Evolutionary conservation across 176 grass and related monocot genomes (phyloP).

Genomic region (Phoenix roebelenii): DNA sequence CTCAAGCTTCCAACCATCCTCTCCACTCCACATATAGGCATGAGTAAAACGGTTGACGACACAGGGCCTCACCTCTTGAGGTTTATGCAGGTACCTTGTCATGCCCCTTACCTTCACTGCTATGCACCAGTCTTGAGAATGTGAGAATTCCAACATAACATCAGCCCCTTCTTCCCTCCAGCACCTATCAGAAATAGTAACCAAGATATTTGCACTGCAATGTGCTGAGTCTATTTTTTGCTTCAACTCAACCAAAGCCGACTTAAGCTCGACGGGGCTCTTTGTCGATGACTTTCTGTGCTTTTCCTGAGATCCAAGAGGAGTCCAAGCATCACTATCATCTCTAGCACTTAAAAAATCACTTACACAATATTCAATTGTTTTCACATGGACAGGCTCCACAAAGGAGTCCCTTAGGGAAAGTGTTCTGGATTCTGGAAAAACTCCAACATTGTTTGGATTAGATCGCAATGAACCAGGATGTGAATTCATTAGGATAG

Average conservation of each 20-base stretch:
- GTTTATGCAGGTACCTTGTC: slow-evolving; percentile 40
- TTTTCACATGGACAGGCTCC: slow-evolving; percentile 9
- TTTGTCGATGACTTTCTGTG: slow-evolving; percentile 48
- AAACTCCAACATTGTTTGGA: background rate
- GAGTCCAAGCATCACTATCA: slow-evolving; percentile 72
- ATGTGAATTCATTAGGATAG: slow-evolving; percentile 16
- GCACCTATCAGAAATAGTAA: slow-evolving; percentile 55
- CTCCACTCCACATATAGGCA: slow-evolving; percentile 73
- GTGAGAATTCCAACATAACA: slow-evolving; percentile 46
- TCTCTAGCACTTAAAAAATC: slow-evolving; percentile 53
- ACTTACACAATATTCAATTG: slow-evolving; percentile 7
- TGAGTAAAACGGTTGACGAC: slow-evolving; percentile 73
- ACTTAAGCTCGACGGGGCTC: slow-evolving; percentile 35
- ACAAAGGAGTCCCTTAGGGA: background rate
- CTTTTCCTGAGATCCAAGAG: slow-evolving; percentile 38
- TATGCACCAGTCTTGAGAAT: slow-evolving; percentile 70
- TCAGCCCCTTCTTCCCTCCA: slow-evolving; percentile 77
- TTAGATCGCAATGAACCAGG: slow-evolving; percentile 14
- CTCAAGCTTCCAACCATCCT: slow-evolving; percentile 79
- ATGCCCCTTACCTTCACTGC: slow-evolving; percentile 54
- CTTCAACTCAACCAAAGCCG: slow-evolving; percentile 54
- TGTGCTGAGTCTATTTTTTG: slow-evolving; percentile 63
- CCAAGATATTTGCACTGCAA: slow-evolving; percentile 61
- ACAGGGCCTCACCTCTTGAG: slow-evolving; percentile 55
- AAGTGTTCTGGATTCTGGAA: too few species aligned